phyloP scores from a whole-genome alignment of 768 basidiomycete species.

The Lentinula boryana region DNA sequence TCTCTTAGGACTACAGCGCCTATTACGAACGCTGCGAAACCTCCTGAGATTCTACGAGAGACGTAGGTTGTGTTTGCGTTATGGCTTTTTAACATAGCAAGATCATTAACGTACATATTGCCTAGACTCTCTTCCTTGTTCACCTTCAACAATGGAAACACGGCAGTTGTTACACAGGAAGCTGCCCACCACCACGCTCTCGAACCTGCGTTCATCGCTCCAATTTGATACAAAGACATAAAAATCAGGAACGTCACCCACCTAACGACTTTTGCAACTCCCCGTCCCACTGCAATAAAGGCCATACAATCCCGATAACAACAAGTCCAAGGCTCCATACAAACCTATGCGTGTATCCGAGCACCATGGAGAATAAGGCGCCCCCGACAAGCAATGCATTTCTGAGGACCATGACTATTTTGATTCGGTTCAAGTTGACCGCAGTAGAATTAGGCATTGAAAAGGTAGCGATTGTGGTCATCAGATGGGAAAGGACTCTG shows the following conservation, averaged over 20 bases:
- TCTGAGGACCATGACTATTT: background rate
- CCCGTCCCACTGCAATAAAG: conserved; percentile 43
- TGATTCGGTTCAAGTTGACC: background rate
- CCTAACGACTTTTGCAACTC: conserved; percentile 15
- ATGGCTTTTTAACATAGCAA: background rate
- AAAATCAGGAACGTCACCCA: background rate
- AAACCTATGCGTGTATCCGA: conserved; percentile 64
- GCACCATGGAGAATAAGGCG: conserved; percentile 24
- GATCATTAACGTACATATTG: conserved; percentile 45
- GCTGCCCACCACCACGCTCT: conserved; percentile 32
- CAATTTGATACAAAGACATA: no score
- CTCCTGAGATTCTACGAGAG: conserved; percentile 38
- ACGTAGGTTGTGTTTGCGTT: background rate
- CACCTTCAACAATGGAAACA: conserved; percentile 71
- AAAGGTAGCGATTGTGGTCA: background rate
- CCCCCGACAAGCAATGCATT: background rate
- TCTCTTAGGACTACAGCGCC: conserved; percentile 14
- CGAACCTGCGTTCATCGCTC: background rate
- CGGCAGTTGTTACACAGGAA: conserved; percentile 45
- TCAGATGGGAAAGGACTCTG: background rate
- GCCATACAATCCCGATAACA: conserved; percentile 62
- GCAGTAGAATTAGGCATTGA: background rate
- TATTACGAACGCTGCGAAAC: conserved; percentile 33
- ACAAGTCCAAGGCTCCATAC: conserved; percentile 69
- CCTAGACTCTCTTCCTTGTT: conserved; percentile 61